Evolutionary conservation across 352 stramenopile species (phyloP), one percentile per base, ranked within the genome.

Genomic region (Pythium brachiatum): DNA sequence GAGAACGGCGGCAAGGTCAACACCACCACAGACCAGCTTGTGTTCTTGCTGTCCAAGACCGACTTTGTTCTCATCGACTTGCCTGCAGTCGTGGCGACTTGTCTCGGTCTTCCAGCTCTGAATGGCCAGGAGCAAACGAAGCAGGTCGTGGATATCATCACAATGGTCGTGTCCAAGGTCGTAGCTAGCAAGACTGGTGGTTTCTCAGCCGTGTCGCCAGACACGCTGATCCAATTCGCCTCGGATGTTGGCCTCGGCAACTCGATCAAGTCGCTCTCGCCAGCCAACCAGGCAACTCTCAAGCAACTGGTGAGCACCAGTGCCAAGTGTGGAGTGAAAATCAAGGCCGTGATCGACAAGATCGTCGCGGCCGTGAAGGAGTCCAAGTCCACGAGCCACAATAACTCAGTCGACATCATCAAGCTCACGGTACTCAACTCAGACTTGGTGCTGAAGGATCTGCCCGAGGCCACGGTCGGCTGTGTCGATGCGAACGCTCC

Each of bases 61-160:
- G 78, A 89, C 62, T 75, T 75, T 15, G 76, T 74, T 2, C 62
- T 86, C 18, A 70, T 65, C 29, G 81, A 90, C 56, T 56, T 89
- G 7, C 81, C 81, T 0, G 53, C 72, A 25, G 77, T 76, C 0
- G 79, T 86, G 21, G 62, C 72, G 13, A 74, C 66, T 11, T 89
- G 81, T 50, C 56, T 78, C 7, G 76, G 79, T 2, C 59, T 75
- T 18, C 57, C 56, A 5, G 29, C 29, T 0, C 68, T 72, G 0
- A 67, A 27, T 3, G 62, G 58, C 12, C 50, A 79, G 20, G 74
- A 83, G 31, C 70, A 73, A 31, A 61, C 81, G 41, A 36, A 77
- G 0, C 43, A 74, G 11, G 70, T 78, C 20, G 71, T 74, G 23
- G 62, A 60, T 21, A 25, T 39, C n/a, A 27, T 62, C 18, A 55